Base-by-base conservation (phyloP, 305 asterid genomes). In the Withania somnifera region DNA sequence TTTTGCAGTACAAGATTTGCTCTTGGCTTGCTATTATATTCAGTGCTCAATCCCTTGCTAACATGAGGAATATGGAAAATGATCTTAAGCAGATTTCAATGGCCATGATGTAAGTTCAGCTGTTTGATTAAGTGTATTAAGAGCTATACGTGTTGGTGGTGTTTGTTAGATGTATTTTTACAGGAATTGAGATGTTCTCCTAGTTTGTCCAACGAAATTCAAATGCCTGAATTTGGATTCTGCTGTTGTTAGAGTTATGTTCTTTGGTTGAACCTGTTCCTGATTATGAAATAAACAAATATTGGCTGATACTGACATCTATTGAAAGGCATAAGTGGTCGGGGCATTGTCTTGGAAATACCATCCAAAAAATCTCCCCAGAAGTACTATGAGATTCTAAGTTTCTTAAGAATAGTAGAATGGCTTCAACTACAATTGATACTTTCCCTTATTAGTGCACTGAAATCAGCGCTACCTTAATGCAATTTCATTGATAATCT, bases 81-180 rank as follows among this genome's bases (percentile, higher is more conserved):
- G 98, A 96, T 90, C 92, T 96, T 68, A 96, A 94, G 89, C 99
- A 96, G 91, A 91, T 96, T 88, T 90, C 99, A 86, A 94, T 94
- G 98, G 98, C 98, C 32, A 90, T 96, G 98, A 96, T 96, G 99
- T 96, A 87, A 90, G 98, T 88, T 67, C 52, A 36, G 52, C 32
- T 67, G n/a, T 67, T 67, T 67, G 77, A 36, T 67, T 36, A 19
- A 10, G n/a, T 36, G 52, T 36, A 67, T 67, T 36, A 42, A 67
- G 77, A 36, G 30, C n/a, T 67, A 67, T 36, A 36, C 13, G 10
- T 36, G 30, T 67, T 36, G 76, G 34, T 67, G 47, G 14, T 36
- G 77, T 67, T 36, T 36, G 76, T 36, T 67, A 36, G 52, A 36
- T 67, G 52, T 19, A 36, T 36, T 42, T 36, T 2, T 67, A 67